Evolutionary conservation across 371 early-diverging fungal genomes (phyloP), one percentile per base, ranked within the genome.

Genomic region (Batkoa obscura): DNA sequence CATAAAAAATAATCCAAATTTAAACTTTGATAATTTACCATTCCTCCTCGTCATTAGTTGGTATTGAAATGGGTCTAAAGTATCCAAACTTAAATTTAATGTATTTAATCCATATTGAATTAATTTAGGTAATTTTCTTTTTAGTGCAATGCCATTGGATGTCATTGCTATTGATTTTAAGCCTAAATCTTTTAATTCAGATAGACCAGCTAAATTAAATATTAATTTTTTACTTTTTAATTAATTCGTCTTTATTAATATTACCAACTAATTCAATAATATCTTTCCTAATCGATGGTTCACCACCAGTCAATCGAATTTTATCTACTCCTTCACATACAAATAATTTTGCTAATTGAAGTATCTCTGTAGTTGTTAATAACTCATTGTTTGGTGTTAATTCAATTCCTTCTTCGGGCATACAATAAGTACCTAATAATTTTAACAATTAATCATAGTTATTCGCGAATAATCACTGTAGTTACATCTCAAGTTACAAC

Each of bases 231-330:
- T 31, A 33, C 23, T 36, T 23, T 42, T 23, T 23, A 23, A 23
- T 23, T 23, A 23, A 23, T 23, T 23, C 42, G 2, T 38, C 36
- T 37, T 34, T 15, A 50, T 35, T 6, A 15, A 2, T 48, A 61
- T 48, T 68, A 82, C 80, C 76, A 9, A 92, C 78, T 32, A 94
- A 69, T 10, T 89, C 83, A 2, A 83, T 59, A 43, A 94, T 74
- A 60, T 94, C 95, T 58, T 82, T 81, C 50, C 95, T 74, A n/a
- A 94, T 78, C 0, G 94, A 91, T 0, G 95, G 95, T 58, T 94
- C 95, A 4, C 95, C 95, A 38, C 95, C 95, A 0, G 95, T 94
- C 50, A 94, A 65, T 37, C 94, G 76, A 58, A 94, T 92, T 68
- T 94, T 94, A 36, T 77, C 84, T 1, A 93, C 88, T 2, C 94